phyloP scores from a whole-genome alignment of 495 filamentous ascomycete genomes.

The Neurospora sp. region DNA sequence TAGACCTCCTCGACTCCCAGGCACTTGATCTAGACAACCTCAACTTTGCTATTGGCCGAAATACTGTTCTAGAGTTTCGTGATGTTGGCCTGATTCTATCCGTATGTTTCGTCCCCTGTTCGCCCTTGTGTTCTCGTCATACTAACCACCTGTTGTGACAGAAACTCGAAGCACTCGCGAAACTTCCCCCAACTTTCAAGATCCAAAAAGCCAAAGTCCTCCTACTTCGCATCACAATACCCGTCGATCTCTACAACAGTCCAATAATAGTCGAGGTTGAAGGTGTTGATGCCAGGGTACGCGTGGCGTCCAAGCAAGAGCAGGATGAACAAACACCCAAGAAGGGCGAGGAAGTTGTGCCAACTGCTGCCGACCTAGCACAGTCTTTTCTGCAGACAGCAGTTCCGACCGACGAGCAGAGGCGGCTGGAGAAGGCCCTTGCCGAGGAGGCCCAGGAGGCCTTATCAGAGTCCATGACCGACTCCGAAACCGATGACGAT shows the following conservation, averaged over 20 bases:
- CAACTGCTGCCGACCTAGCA: constrained; percentile 74
- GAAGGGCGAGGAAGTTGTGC: constrained; percentile 40
- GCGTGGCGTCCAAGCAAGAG: constrained; percentile 27
- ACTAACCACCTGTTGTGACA: constrained; percentile 20
- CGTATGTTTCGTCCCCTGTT: not conserved
- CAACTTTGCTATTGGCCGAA: constrained; percentile 66
- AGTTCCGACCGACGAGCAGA: constrained; percentile 64
- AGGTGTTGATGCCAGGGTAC: constrained; percentile 62
- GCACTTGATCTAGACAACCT: constrained; percentile 69
- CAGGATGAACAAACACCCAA: constrained; percentile 13
- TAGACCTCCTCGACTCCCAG: constrained; percentile 75
- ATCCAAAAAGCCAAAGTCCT: constrained; percentile 60
- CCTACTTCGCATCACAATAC: constrained; percentile 64
- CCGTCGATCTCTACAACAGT: constrained; percentile 70
- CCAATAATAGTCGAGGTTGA: constrained; percentile 68
- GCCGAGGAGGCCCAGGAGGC: constrained; percentile 55
- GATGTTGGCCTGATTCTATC: constrained; percentile 63
- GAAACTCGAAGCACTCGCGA: constrained; percentile 65
- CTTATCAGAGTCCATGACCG: constrained; percentile 42
- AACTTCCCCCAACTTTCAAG: constrained; percentile 58
- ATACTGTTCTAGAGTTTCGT: constrained; percentile 66
- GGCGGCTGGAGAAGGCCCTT: constrained; percentile 67
- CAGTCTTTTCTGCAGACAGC: constrained; percentile 70
- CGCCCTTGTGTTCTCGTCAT: too few species aligned
- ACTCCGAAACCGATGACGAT: constrained; percentile 58